Base-by-base conservation (phyloP, 1,284 basidiomycete species). In the Phellopilus nigrolimitatus region DNA sequence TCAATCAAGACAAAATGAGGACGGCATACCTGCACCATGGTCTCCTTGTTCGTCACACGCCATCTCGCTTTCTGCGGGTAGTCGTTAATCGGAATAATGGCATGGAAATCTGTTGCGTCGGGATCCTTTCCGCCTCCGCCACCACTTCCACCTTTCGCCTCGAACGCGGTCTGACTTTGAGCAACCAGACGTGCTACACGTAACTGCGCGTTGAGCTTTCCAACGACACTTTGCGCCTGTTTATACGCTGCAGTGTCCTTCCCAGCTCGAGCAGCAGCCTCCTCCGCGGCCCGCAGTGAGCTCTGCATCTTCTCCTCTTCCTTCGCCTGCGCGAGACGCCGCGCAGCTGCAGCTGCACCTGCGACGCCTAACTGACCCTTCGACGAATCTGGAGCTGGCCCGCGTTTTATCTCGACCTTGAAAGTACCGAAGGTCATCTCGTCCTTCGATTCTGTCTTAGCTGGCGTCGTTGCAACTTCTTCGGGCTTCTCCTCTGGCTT, bases 1-100 rank as follows among this genome's bases (percentile, higher is more conserved):
- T 13, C 37, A 30, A 33, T 41, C n/a, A 30, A 37, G 31, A 13
- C 39, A 43, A 28, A 31, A 33, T 80, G 53, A n/a, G n/a, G n/a
- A n/a, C n/a, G n/a, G n/a, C n/a, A n/a, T 61, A 88, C 87, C 69
- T 93, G 87, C 41, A 91, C 88, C 94, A 99, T 98, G n/a, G 95
- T 97, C 71, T 99, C 97, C 76, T 99, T 99, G 75, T 99, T 99
- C 22, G 97, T 99, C 56, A 98, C 95, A 62, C 94, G 86, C 97
- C 97, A 99, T 58, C 97, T 82, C 31, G 97, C 97, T 70, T 97
- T 97, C 72, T 99, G 95, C 53, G 92, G 92, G 67, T 95, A 97
- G 68, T 95, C 94, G 70, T 97, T 97, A 75, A 97, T 98, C 25
- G 95, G 95, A 62, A 97, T 93, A 61, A 99, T 90, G 6, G 97